Evolutionary conservation across 1,139 yeast genomes (phyloP), one percentile per base, ranked within the genome.

Genomic region (Sugiyamaella neomexicana): DNA sequence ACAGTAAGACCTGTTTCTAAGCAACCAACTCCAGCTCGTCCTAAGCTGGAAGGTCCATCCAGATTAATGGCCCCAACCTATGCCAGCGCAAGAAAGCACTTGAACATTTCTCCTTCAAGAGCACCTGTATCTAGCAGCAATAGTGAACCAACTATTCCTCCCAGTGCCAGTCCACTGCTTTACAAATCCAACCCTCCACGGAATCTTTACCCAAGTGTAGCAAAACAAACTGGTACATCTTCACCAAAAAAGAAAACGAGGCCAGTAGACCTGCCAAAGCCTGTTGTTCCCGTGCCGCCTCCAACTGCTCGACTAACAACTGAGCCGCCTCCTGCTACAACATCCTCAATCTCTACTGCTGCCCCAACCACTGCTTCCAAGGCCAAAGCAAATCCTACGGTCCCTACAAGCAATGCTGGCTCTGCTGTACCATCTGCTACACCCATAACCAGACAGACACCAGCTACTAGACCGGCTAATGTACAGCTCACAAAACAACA

Each of bases 41-140:
- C 46, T 31, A 50, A 48, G 27, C 37, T 41, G 8, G 57, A 52
- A 29, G 50, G 57, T n/a, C 41, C 70, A 5, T 55, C 67, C 1
- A 61, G 75, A 25, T 58, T 73, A 36, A 67, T 67, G 66, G 70
- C 68, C 13, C 75, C 75, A 0, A 72, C 76, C 0, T 67, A 65
- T 41, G 65, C 74, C 1, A 72, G 75, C 48, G 64, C 68, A 6
- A 62, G 64, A 25, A 48, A 45, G 46, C 46, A 34, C 23, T 20
- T 31, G 36, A 31, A 34, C 23, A 25, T 50, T 16, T 31, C 50
- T 29, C 50, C 58, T 6, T 31, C 37, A 7, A 37, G 48, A 50
- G 20, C n/a, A n/a, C n/a, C 44, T 15, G 49, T 49, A 4, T 43
- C 47, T 2, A 42, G 36, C 13, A 12, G 41, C 44, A 17, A 29